Evolutionary conservation across 2,329 filamentous ascomycete genomes (phyloP).

Genomic region (Paecilomyces variotii): DNA sequence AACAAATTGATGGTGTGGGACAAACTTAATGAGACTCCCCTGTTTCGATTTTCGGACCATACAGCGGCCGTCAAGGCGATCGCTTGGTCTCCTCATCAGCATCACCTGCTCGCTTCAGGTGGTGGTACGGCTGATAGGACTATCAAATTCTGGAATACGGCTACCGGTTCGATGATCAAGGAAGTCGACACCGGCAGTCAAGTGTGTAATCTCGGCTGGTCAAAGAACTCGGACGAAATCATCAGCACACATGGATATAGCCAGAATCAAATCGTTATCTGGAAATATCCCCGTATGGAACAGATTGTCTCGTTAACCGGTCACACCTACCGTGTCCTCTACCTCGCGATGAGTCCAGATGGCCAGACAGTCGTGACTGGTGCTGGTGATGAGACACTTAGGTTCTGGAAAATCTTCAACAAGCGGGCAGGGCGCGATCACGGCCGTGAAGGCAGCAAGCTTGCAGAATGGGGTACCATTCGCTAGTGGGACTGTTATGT

Average conservation of each 20-base stretch:
- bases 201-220: conserved; percentile 98
- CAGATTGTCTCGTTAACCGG: conserved; percentile 92
- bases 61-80: conserved; percentile 96
- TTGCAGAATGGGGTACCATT: conserved; percentile 79
- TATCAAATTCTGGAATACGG: conserved; percentile 97
- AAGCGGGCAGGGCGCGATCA: conserved; percentile 63
- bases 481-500: conserved; percentile 37
- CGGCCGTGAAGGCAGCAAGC: conserved; percentile 57
- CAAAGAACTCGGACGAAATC: conserved; percentile 94
- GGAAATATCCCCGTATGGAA: conserved; percentile 98
- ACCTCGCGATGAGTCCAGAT: conserved; percentile 94
- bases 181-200: conserved; percentile 95
- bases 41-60: conserved; percentile 92
- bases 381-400: conserved; percentile 87
- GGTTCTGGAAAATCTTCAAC: conserved; percentile 96
- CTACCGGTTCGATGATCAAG: conserved; percentile 70
- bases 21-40: conserved; percentile 80
- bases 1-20: conserved; percentile 99
- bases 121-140: conserved; percentile 91
- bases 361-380: conserved; percentile 90
- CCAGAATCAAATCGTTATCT: conserved; percentile 97
- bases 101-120: conserved; percentile 86
- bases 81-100: conserved; percentile 94
- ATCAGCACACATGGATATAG: conserved; percentile 95
- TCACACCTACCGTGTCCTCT: conserved; percentile 92